Conservation (phyloP, 2,329 filamentous ascomycete species). For the Stagonosporopsis cucurbitacearum region DNA sequence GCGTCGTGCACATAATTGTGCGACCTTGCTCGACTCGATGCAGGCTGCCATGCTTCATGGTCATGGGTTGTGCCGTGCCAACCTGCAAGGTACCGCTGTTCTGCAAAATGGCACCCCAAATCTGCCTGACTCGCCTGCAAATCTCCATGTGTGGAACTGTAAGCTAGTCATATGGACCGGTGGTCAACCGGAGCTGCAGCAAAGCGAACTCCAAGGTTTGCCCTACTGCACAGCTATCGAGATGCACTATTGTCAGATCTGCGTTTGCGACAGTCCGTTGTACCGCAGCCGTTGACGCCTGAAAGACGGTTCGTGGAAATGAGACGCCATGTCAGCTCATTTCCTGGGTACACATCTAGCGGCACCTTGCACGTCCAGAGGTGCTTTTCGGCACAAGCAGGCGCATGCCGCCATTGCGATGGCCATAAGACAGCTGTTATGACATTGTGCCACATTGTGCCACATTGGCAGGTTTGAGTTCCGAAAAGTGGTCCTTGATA, state of each 20-base stretch:
- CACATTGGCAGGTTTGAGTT: neutral
- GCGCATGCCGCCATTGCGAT: neutral
- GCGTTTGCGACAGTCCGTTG: constrained; percentile 1
- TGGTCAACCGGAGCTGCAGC: constrained; percentile 5
- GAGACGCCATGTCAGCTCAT: constrained; percentile 4
- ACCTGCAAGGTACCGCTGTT: constrained; percentile 5
- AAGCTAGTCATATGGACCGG: neutral
- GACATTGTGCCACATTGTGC: constrained; percentile 1
- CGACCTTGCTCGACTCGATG: constrained; percentile 1
- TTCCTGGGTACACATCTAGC: constrained; percentile 1
- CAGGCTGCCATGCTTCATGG: neutral
- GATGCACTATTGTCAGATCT: constrained; percentile 1
- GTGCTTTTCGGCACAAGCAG: neutral
- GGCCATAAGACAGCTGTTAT: neutral
- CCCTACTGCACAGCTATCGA: constrained; percentile 8
- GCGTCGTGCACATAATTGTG: constrained; percentile 10
- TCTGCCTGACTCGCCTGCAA: constrained; percentile 7
- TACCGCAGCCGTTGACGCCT: constrained; percentile 11
- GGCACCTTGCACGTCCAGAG: constrained; percentile 5
- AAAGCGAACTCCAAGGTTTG: constrained; percentile 7
- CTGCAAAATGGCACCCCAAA: neutral
- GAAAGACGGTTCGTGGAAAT: constrained; percentile 7
- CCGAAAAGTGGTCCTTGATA: neutral
- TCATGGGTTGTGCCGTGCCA: neutral
- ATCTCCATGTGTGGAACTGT: constrained; percentile 8